Evolutionary conservation across 148 eudicot species (phyloP).

Genomic region (Agrostemma githago): DNA sequence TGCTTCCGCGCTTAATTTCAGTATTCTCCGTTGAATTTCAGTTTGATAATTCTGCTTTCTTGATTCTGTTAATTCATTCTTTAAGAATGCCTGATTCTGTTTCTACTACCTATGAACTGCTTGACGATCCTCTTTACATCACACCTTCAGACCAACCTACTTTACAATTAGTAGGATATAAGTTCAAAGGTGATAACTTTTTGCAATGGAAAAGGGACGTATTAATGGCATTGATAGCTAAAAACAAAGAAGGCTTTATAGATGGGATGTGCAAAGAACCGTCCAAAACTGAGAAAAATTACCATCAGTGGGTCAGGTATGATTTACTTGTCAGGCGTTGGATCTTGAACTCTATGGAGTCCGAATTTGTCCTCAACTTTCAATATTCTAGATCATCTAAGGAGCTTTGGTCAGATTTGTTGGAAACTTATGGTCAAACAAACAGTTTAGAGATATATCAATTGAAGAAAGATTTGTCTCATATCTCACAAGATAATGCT

Average conservation of each 20-base stretch:
- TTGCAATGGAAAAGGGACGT: not conserved
- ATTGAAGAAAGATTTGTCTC: not conserved
- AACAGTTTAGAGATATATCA: not conserved
- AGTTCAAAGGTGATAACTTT: not conserved
- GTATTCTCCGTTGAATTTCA: no score
- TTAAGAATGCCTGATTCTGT: no score
- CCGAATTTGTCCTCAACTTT: no score
- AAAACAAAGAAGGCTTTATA: not conserved
- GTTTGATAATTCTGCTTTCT: no score
- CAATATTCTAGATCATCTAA: not conserved
- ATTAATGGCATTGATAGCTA: not conserved
- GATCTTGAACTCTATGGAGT: not conserved
- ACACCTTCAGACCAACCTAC: not conserved
- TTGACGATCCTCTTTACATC: not conserved
- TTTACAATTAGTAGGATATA: not conserved
- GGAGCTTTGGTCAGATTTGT: not conserved
- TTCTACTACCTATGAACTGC: not conserved
- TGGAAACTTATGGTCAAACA: constrained; percentile 2
- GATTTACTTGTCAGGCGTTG: not conserved
- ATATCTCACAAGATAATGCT: not conserved
- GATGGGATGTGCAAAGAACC: not conserved
- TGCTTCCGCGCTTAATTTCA: no score
- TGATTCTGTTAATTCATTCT: no score
- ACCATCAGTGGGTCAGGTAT: not conserved
- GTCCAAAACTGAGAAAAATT: not conserved